Evolutionary conservation across 805 yeast species (phyloP), one percentile per base, ranked within the genome.

Genomic region (Candida methanosorbosa): DNA sequence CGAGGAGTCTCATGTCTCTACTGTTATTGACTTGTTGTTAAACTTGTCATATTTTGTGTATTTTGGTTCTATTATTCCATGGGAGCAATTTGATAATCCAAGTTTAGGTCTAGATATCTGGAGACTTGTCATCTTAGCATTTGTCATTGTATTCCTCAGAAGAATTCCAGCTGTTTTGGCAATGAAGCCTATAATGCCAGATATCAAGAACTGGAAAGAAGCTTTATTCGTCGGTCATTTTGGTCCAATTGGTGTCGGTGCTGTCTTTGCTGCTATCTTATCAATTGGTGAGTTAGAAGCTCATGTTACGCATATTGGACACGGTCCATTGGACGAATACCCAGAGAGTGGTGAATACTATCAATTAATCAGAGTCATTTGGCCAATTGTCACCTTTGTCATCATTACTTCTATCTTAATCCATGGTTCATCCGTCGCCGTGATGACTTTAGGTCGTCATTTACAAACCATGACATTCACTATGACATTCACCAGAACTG

Each of bases 391-490:
- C 8, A 61, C 69, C 26, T 75, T 74, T 43, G 45, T 71, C 19
- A 74, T 75, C 16, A 54, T 75, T 12, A 65, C 71, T 0, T 72
- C 78, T 18, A 72, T 75, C 41, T 52, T 73, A n/a, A 73, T 75
- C 18, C 81, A 75, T 46, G 80, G 81, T 4, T 72, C 79, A 0
- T 71, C 79, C 0, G 77, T 71, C 12, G 75, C 77, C 1, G 75
- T 72, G 4, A 46, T 70, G 30, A 68, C 85, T 5, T 61, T 81
- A 17, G 97, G 98, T 32, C 82, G 79, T 50, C 81, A 90, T 38
- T 70, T 90, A 55, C 87, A 88, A 62, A 81, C 94, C 34, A 83
- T 92, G 79, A 85, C 95, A 2, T 75, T 90, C 48, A 83, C 96
- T 2, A 83, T 88, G 81, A 75, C 97, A 0, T 81, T 85, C 53